Conservation (phyloP, 2,329 filamentous ascomycete species). For the Parafenestella ontariensis region DNA sequence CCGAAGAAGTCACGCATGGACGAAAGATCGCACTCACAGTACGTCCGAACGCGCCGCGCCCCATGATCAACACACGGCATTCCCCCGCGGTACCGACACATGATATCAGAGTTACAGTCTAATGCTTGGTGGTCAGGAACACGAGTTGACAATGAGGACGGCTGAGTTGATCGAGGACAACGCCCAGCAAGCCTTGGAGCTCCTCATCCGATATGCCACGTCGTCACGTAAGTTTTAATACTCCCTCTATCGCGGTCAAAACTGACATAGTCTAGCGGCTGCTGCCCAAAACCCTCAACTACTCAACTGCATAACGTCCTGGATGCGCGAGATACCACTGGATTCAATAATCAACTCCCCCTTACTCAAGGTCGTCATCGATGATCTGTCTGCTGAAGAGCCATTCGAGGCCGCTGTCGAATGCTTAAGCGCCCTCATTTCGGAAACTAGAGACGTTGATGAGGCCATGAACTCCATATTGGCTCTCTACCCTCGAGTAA, state of each 20-base stretch:
- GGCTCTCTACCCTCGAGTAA: constrained; percentile 79
- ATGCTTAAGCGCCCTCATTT: constrained; percentile 88
- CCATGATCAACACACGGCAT: constrained; percentile 49
- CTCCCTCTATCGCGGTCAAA: background rate
- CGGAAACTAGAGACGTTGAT: constrained; percentile 92
- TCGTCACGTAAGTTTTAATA: constrained; percentile 75
- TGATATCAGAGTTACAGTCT: constrained; percentile 50
- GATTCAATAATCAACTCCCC: constrained; percentile 84
- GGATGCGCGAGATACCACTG: constrained; percentile 91
- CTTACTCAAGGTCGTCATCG: constrained; percentile 80
- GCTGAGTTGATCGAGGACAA: constrained; percentile 91
- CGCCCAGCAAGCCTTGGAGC: constrained; percentile 81
- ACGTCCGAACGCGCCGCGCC: constrained; percentile 69
- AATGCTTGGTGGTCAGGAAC: constrained; percentile 72
- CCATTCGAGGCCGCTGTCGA: constrained; percentile 90
- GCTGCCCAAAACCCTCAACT: constrained; percentile 88
- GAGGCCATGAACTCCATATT: constrained; percentile 85
- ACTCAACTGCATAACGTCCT: constrained; percentile 94
- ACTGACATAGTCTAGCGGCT: constrained; percentile 54
- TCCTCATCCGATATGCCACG: constrained; percentile 89
- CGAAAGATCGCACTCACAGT: constrained; percentile 99
- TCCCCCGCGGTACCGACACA: constrained; percentile 41
- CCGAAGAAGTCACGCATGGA: constrained; percentile 98
- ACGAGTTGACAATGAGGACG: constrained; percentile 86
- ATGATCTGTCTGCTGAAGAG: constrained; percentile 74